Conservation (phyloP, 2,329 filamentous ascomycete genomes). For the Rosellinia necatrix region DNA sequence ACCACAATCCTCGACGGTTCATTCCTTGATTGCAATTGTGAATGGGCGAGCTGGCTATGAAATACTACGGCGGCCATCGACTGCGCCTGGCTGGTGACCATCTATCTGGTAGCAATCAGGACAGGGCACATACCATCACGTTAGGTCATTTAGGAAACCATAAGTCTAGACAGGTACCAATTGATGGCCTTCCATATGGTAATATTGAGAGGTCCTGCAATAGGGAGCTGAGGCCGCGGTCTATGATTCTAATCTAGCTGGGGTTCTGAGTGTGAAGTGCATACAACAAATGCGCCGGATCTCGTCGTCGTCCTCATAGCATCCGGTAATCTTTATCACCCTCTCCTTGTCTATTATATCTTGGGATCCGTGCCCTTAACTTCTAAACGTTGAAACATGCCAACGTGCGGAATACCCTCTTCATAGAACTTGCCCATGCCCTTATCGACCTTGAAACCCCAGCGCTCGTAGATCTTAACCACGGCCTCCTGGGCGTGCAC, state of each 20-base stretch:
- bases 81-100: slow-evolving; percentile 9
- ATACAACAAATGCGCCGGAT: not conserved
- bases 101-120: slow-evolving; percentile 7
- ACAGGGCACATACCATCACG: not conserved
- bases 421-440: slow-evolving; percentile 78
- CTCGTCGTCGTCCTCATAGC: not conserved
- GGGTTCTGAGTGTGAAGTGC: not conserved
- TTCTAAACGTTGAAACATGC: slow-evolving; percentile 70
- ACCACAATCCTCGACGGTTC: slow-evolving; percentile 19
- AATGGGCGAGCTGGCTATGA: slow-evolving; percentile 11
- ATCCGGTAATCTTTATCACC: not conserved
- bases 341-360: slow-evolving; percentile 19
- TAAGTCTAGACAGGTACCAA: not conserved
- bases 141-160: not conserved
- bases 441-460: slow-evolving; percentile 77
- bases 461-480: slow-evolving; percentile 66
- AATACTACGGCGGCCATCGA: slow-evolving; percentile 2
- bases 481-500: slow-evolving; percentile 77
- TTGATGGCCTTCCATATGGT: not conserved
- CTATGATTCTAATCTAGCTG: not conserved
- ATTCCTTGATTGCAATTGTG: slow-evolving; percentile 16
- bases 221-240: not conserved
- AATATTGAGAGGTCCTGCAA: not conserved
- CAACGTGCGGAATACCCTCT: slow-evolving; percentile 82
- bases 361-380: slow-evolving; percentile 31